phyloP scores from a whole-genome alignment of 2,329 filamentous ascomycete species.

The Botrytis cinerea region DNA sequence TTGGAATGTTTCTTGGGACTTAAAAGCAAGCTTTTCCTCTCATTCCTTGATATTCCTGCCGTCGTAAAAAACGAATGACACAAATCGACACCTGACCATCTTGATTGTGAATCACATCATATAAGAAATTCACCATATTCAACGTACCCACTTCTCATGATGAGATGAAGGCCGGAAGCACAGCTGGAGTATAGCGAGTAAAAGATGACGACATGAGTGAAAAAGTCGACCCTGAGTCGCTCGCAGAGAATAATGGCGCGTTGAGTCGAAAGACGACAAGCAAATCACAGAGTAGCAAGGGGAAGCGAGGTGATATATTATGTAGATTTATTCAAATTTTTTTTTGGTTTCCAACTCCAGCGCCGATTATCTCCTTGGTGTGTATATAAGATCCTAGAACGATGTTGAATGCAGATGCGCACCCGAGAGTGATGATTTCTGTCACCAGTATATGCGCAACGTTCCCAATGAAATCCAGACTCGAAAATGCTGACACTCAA shows the following conservation, averaged over 20 bases:
- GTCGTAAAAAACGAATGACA: not conserved
- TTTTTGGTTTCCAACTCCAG: not conserved
- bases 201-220: no score
- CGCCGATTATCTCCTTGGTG: not conserved
- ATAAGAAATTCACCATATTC: slow-evolving; percentile 2
- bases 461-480: not conserved
- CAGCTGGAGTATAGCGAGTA: not conserved
- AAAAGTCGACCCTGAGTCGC: not conserved
- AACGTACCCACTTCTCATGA: not conserved
- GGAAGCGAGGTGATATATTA: not conserved
- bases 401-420: not conserved
- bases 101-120: slow-evolving; percentile 15
- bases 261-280: not conserved
- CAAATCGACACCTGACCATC: not conserved
- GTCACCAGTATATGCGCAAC: slow-evolving; percentile 3
- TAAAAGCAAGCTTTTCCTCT: not conserved
- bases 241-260: not conserved
- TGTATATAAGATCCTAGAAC: not conserved
- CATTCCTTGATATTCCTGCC: not conserved
- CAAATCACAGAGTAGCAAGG: not conserved
- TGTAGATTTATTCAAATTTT: not conserved
- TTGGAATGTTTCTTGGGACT: not conserved
- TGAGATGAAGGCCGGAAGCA: not conserved
- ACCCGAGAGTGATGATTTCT: not conserved
- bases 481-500: not conserved